Evolutionary conservation across 768 basidiomycete genomes (phyloP), one percentile per base, ranked within the genome.

Genomic region (Mycena belliarum): DNA sequence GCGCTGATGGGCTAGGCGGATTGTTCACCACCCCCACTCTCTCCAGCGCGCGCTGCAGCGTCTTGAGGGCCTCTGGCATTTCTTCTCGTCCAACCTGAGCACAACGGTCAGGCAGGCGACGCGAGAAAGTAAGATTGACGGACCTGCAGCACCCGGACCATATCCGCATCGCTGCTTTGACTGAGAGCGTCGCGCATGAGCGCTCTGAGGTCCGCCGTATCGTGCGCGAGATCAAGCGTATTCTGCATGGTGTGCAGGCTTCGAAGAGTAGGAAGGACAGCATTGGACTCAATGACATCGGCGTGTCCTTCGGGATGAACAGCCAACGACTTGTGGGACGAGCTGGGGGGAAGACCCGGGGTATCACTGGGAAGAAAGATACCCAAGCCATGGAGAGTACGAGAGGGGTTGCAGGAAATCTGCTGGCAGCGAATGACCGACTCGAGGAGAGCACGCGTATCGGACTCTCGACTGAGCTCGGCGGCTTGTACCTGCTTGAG

Each of bases 21-120:
- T 52, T 52, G 29, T 55, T 63, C 21, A 60, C 48, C 37, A 54
- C 51, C 4, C 58, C 51, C 16, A 57, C 62, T 25, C 62, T 29
- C 48, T 78, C 76, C 28, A 83, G 72, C 2, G 79, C 78, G 20
- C 82, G 69, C 65, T 81, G 81, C 1, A 84, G 69, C 7, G 82
- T 80, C 68, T 80, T 81, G 70, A 82, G 76, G n/a, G 81, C 80
- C 67, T 84, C 82, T 18, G 79, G 79, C 66, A 81, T 75, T 65
- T 82, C 79, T 49, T 77, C 75, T 15, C 76, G 69, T 48, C 74
- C 70, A 50, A 79, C 73, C 60, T 80, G 53, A n/a, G 11, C 44
- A 6, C 20, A 7, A n/a, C 43, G 1, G 37, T 55, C 15, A 55
- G 43, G 15, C 16, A 21, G 21, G 2, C n/a, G n/a, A 32, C 44